Conservation (phyloP, 164 flowering plant genomes). For the Stephania cephalantha region DNA sequence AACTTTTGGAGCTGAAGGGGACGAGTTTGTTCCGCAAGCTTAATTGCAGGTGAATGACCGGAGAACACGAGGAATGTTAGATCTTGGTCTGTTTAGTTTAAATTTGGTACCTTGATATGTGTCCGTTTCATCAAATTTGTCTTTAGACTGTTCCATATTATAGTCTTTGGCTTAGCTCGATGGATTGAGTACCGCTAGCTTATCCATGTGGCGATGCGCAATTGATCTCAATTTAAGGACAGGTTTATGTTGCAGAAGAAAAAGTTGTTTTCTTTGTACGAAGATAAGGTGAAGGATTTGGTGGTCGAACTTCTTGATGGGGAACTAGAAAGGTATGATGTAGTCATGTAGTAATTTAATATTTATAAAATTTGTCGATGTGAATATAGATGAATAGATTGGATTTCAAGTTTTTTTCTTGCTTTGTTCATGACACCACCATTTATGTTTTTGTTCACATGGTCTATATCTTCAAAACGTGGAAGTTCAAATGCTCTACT, state of each 20-base stretch:
- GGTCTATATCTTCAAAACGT: not conserved
- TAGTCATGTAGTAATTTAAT: not conserved
- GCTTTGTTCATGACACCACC: not conserved
- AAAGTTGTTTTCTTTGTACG: slow-evolving; percentile 49
- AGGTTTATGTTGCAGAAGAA: slow-evolving; percentile 63
- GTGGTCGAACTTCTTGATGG: slow-evolving; percentile 64
- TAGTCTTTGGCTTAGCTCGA: not conserved
- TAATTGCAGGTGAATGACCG: slow-evolving; percentile 56
- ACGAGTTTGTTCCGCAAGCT: slow-evolving; percentile 67
- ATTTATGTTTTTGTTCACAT: not conserved
- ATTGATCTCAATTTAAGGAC: slow-evolving; percentile 11
- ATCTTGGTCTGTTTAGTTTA: not conserved
- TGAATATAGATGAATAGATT: not conserved
- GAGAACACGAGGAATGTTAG: not conserved
- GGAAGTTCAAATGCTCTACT: not conserved
- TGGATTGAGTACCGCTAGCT: not conserved
- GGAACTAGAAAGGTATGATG: slow-evolving; percentile 22
- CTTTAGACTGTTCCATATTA: not conserved
- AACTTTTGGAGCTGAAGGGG: slow-evolving; percentile 77
- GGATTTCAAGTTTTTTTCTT: not conserved
- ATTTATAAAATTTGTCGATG: not conserved
- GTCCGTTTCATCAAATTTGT: not conserved
- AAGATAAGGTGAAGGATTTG: slow-evolving; percentile 69
- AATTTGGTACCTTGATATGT: not conserved
- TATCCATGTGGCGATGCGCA: not conserved